Evolutionary conservation across 2,329 filamentous ascomycete species (phyloP).

Genomic region (Aspergillus japonicus): DNA sequence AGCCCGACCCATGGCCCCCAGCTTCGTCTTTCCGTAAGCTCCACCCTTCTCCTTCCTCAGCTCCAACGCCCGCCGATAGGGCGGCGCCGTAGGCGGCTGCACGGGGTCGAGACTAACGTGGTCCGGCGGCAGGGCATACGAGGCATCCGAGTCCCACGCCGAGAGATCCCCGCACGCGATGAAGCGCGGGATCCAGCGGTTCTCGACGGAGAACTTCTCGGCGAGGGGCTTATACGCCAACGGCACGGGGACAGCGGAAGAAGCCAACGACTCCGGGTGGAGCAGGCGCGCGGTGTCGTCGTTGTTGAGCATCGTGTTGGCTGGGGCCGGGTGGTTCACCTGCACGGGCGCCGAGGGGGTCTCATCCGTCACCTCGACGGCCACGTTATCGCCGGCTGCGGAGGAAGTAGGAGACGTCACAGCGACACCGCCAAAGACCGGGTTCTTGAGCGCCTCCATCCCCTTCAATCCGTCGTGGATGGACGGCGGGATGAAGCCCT

Average conservation of each 20-base stretch:
- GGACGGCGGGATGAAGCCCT: slow-evolving; percentile 75
- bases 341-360: slow-evolving; percentile 37
- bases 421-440: slow-evolving; percentile 41
- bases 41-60: slow-evolving; percentile 73
- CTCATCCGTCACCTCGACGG: slow-evolving; percentile 35
- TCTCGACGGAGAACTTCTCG: slow-evolving; percentile 42
- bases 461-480: slow-evolving; percentile 51
- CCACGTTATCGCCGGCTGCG: slow-evolving; percentile 30
- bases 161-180: slow-evolving; percentile 96
- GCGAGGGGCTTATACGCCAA: slow-evolving; percentile 21
- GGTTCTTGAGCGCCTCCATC: slow-evolving; percentile 37
- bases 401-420: slow-evolving; percentile 28
- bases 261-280: slow-evolving; percentile 45
- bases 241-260: slow-evolving; percentile 27
- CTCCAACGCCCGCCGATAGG: slow-evolving; percentile 88
- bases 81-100: slow-evolving; percentile 92
- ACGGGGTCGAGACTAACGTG: slow-evolving; percentile 86
- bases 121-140: slow-evolving; percentile 83
- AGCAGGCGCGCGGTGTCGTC: slow-evolving; percentile 25
- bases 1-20: slow-evolving; percentile 26
- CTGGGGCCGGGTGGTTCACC: slow-evolving; percentile 5
- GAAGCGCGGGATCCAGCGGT: slow-evolving; percentile 89
- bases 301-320: not conserved
- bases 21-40: slow-evolving; percentile 70
- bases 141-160: slow-evolving; percentile 92